Evolutionary conservation across 1,284 basidiomycete genomes (phyloP), one percentile per base, ranked within the genome.

Genomic region (Austroboletus novae-zelandiae): DNA sequence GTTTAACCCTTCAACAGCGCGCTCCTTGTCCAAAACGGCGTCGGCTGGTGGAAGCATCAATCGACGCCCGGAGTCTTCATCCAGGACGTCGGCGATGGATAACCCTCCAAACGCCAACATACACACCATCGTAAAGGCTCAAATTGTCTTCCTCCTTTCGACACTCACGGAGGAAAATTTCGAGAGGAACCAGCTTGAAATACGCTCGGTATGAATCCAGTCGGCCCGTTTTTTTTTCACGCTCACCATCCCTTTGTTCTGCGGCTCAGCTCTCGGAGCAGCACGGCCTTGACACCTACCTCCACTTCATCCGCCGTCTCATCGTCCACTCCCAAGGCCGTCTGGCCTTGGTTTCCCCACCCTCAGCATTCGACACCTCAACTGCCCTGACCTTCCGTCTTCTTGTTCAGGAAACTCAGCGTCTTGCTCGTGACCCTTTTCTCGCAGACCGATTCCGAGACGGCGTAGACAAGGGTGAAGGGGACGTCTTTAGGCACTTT

Each of bases 131-230:
- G 88, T 91, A 74, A 89, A 88, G 73, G 87, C 89, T 54, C 89
- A 91, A 74, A 95, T 97, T 68, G 91, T 94, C 60, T 97, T 97
- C 72, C 80, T 96, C 53, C 80, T 98, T 57, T 93, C 91, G 18
- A 96, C 91, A 23, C 81, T 97, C 52, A 93, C 90, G 52, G 94
- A 97, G 73, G 94, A 96, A 62, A 94, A 94, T 71, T 97, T 93
- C 67, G 89, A 92, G 67, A 84, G 90, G 67, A 91, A 95, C 69
- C 86, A 93, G 66, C 74, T 83, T 51, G 94, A 97, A 76, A 95
- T 97, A 62, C 85, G 90, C 65, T 89, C 89, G 53, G 93, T 96
- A 68, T 64, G 56, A 56, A 30, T 51, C 56, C 50, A 27, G 31
- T 45, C 51, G 49, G 48, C 32, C 40, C 7, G 25, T 45, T 47